Conservation (phyloP, 2,329 filamentous ascomycete genomes). For the Aureobasidium sp. region DNA sequence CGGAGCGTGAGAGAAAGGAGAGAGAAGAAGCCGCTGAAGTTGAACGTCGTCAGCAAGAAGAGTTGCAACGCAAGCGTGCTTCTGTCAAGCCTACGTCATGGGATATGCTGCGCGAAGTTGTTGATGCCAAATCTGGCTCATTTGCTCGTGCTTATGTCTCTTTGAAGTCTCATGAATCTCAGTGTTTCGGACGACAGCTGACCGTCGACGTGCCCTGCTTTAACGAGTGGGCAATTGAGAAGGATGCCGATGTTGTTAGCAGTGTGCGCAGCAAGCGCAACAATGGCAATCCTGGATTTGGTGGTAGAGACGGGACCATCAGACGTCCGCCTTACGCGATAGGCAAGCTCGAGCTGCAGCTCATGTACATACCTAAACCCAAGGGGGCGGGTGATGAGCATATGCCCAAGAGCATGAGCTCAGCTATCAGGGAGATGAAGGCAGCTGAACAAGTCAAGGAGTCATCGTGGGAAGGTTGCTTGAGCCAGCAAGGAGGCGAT, state of each 20-base stretch:
- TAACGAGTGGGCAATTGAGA: conserved; percentile 97
- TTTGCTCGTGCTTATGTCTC: conserved; percentile 93
- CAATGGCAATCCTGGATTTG: conserved; percentile 25
- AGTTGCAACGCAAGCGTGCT: conserved; percentile 43
- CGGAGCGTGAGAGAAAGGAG: conserved; percentile 80
- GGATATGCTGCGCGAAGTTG: conserved; percentile 78
- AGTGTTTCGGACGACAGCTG: conserved; percentile 82
- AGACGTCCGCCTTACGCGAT: conserved; percentile 88
- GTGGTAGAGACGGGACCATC: conserved; percentile 64
- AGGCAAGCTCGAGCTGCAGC: conserved; percentile 86
- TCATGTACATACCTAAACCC: conserved; percentile 89
- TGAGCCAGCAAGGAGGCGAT: conserved; percentile 96
- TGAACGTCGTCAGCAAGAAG: conserved; percentile 33
- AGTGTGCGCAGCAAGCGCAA: conserved; percentile 86
- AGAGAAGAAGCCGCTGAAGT: conserved; percentile 70
- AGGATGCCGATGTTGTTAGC: conserved; percentile 61
- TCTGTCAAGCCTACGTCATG: conserved; percentile 65
- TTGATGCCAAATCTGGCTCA: conserved; percentile 79
- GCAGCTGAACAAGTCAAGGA: conserved; percentile 77
- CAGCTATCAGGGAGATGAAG: conserved; percentile 86
- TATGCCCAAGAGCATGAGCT: conserved; percentile 99
- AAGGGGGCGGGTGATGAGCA: conserved; percentile 83
- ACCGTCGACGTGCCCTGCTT: conserved; percentile 88
- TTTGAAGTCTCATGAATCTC: conserved; percentile 82
- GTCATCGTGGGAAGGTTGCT: conserved; percentile 70